Evolutionary conservation across 768 basidiomycete species (phyloP), one percentile per base, ranked within the genome.

Genomic region (Phlebiopsis gigantea): DNA sequence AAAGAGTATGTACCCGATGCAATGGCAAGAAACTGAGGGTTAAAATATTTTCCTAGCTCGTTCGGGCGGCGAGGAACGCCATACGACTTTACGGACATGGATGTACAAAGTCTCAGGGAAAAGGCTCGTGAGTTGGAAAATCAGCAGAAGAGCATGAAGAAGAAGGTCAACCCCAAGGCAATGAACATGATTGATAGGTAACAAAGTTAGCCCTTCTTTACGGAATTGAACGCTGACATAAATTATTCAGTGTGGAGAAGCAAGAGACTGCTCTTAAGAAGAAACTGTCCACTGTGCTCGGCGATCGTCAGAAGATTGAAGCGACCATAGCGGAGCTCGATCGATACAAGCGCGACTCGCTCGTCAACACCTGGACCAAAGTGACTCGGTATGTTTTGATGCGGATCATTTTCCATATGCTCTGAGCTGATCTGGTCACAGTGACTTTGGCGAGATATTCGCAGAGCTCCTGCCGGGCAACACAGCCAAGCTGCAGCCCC

Each of bases 381-480:
- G 97, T 99, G 64, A 88, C 90, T 67, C 81, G 78, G 94, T 96
- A 66, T 64, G 88, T 74, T 21, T 30, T 22, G 12, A 2, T 39
- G 12, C 34, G 34, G 15, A 45, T 17, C n/a, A n/a, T 0, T 15
- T 22, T 12, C 5, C 5, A 42, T 30, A 39, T 55, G 31, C 28
- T 30, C 28, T 21, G 29, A 17, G 28, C 51, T 46, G 19, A 41
- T 51, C n/a, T 24, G 28, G n/a, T 46, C 30, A 8, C 66, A 96
- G 94, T 39, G 95, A 98, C 71, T 99, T 99, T 67, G 97, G 97
- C 7, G 84, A 81, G 9, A 98, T 99, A 69, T 98, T 99, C 67
- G 93, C 85, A 1, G 97, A 99, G 63, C 77, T 99, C 4, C 73
- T 99, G 1, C 97, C 97, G 0, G 94, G 95, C 25, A 99, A 98